Percentiles rank a stretch among this genome's conserved stretches.
Conservation (phyloP, 1,284 basidiomycete species). For the Trichosporon coremiiforme region DNA sequence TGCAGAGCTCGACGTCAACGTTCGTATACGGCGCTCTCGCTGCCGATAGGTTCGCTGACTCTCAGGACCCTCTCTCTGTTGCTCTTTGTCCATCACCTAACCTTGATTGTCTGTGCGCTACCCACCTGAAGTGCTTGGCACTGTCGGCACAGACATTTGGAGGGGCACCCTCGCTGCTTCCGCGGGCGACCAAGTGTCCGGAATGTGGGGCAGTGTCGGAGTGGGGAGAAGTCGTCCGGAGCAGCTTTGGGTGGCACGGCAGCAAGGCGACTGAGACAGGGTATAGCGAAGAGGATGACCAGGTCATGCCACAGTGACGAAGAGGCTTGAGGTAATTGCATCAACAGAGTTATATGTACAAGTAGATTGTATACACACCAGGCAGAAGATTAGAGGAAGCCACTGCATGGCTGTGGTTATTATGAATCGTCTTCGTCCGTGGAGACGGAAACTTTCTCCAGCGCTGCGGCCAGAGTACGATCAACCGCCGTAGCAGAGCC, state of each 20-base stretch:
- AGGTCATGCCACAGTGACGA: background rate
- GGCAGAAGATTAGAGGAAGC: background rate
- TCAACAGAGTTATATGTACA: constrained; percentile 3
- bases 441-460: background rate
- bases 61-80: constrained; percentile 64
- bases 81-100: constrained; percentile 61
- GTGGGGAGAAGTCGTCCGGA: constrained; percentile 76
- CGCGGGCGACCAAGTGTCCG: background rate
- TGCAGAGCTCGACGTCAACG: constrained; percentile 59
- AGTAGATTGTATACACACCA: background rate
- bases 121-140: constrained; percentile 73
- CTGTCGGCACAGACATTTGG: background rate
- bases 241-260: constrained; percentile 59
- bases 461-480: background rate
- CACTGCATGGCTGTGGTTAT: background rate
- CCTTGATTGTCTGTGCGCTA: constrained; percentile 51
- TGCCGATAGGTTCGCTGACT: constrained; percentile 20
- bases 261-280: background rate
- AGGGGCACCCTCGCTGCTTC: background rate
- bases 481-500: background rate
- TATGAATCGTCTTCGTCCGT: background rate
- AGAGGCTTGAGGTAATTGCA: background rate
- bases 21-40: constrained; percentile 56
- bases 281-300: too few relatives aligned
- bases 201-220: constrained; percentile 62